Percentiles rank a stretch among this genome's conserved stretches.
These are phyloP conservation scores for Penicillium sp. DNA, from an alignment of 2,329 filamentous ascomycete species.

Conservation along the genomic window DNA sequence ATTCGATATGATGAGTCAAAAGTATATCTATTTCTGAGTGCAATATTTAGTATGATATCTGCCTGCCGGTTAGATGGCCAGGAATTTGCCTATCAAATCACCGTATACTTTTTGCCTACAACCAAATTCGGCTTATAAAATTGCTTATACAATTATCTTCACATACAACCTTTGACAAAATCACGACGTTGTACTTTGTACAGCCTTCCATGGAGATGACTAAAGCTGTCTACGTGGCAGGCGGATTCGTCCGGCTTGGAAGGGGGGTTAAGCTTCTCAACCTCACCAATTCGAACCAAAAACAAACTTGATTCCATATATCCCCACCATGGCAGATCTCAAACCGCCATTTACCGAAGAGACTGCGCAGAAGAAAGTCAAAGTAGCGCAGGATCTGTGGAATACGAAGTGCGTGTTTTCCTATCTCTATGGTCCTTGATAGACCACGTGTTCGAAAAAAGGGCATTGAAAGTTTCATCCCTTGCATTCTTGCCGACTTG, in stretches of 20 bases:
- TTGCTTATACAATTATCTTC: background rate
- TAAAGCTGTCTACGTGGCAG: background rate
- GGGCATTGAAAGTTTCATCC: slow-evolving; percentile 12
- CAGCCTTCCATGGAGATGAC: background rate
- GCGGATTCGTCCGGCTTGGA: background rate
- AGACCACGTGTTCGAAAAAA: slow-evolving; percentile 20
- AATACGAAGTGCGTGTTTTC: slow-evolving; percentile 63
- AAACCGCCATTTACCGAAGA: slow-evolving; percentile 73
- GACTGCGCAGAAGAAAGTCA: slow-evolving; percentile 73
- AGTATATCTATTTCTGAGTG: background rate
- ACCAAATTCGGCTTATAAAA: background rate
- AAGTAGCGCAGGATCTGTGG: slow-evolving; percentile 80
- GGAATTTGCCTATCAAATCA: background rate
- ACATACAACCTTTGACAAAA: background rate
- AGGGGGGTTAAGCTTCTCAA: background rate
- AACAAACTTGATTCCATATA: background rate
- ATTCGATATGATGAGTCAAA: background rate
- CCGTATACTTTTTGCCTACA: too few species aligned
- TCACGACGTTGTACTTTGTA: too few species aligned
- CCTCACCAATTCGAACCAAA: background rate
- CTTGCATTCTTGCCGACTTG: slow-evolving; percentile 19
- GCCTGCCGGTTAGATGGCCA: background rate
- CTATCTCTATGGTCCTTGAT: background rate
- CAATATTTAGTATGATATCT: background rate
- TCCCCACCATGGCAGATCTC: slow-evolving; percentile 39